phyloP scores from a whole-genome alignment of 176 grass and related monocot species.

The Ananas comosus region DNA sequence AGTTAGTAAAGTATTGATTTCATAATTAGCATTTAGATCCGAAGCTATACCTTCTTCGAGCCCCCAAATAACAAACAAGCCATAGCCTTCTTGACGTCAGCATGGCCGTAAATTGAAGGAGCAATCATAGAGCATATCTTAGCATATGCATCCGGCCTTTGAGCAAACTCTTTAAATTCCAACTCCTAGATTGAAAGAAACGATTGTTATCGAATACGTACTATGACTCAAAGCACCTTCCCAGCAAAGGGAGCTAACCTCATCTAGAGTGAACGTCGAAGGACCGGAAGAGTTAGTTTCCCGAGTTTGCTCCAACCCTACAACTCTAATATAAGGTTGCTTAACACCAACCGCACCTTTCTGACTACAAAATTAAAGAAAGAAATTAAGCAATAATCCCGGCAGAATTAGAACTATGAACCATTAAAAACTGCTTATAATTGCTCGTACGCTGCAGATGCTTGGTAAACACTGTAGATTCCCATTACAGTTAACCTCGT shows the following conservation, averaged over 20 bases:
- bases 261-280: constrained; percentile 75
- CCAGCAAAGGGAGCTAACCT: constrained; percentile 32
- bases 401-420: neutral
- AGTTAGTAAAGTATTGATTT: neutral
- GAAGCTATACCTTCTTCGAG: constrained; percentile 62
- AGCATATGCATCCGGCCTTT: constrained; percentile 79
- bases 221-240: neutral
- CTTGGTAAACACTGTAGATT: constrained; percentile 88
- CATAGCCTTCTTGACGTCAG: constrained; percentile 90
- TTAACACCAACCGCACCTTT: constrained; percentile 88
- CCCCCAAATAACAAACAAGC: constrained; percentile 86
- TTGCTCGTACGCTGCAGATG: constrained; percentile 64
- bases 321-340: constrained; percentile 94
- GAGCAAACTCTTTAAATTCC: constrained; percentile 96
- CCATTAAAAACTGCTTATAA: neutral
- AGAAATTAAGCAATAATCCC: neutral
- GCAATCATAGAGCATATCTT: constrained; percentile 81
- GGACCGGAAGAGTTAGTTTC: constrained; percentile 71
- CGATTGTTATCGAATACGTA: neutral
- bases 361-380: constrained; percentile 41
- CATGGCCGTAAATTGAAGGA: constrained; percentile 87
- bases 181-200: constrained; percentile 38
- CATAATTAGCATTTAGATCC: constrained; percentile 6
- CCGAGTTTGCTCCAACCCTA: constrained; percentile 80
- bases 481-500: constrained; percentile 85